A percentile compares a stretch with the other conserved stretches of the same genome.
Evolutionary conservation across 2,329 filamentous ascomycete species (phyloP).

Genomic region (Sporothrix dimorphospora): DNA sequence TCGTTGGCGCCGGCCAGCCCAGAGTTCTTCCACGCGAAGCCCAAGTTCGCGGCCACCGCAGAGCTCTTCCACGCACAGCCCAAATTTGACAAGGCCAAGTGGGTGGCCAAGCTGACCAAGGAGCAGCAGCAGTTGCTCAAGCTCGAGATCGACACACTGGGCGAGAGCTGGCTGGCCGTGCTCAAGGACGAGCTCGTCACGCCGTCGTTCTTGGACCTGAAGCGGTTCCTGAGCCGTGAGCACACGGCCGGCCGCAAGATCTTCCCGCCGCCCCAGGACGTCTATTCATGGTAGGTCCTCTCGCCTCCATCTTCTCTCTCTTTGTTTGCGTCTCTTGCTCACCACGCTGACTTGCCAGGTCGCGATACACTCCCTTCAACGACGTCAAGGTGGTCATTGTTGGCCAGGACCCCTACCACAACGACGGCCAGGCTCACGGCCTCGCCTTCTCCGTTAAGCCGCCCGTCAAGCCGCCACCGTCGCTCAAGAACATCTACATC

Average conservation of each 20-base stretch:
- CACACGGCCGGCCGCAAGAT: slow-evolving; percentile 72
- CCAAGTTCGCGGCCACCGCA: slow-evolving; percentile 62
- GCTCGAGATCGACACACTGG: slow-evolving; percentile 88
- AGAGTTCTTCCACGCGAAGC: slow-evolving; percentile 36
- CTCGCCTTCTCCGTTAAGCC: slow-evolving; percentile 93
- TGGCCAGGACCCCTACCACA: slow-evolving; percentile 97
- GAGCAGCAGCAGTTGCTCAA: slow-evolving; percentile 83
- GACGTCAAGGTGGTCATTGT: slow-evolving; percentile 90
- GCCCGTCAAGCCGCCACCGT: slow-evolving; percentile 85
- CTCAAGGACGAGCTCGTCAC: slow-evolving; percentile 83
- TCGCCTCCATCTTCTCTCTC: not conserved
- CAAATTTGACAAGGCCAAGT: slow-evolving; percentile 87
- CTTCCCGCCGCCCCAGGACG: slow-evolving; percentile 84
- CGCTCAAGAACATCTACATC: slow-evolving; percentile 91
- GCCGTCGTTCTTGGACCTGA: slow-evolving; percentile 82
- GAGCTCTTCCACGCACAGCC: slow-evolving; percentile 37
- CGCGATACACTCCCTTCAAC: slow-evolving; percentile 85
- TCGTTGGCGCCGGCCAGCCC: slow-evolving; percentile 27
- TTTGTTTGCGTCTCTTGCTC: not conserved
- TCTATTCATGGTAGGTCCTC: slow-evolving; percentile 81
- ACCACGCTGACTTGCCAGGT: slow-evolving; percentile 61
- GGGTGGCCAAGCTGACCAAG: slow-evolving; percentile 75
- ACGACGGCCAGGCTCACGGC: slow-evolving; percentile 91
- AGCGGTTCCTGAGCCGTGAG: slow-evolving; percentile 83
- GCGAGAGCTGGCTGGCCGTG: slow-evolving; percentile 87